Evolutionary conservation across 208 protist species (phyloP), one percentile per base, ranked within the genome.

Genomic region (Acanthamoeba sp.): DNA sequence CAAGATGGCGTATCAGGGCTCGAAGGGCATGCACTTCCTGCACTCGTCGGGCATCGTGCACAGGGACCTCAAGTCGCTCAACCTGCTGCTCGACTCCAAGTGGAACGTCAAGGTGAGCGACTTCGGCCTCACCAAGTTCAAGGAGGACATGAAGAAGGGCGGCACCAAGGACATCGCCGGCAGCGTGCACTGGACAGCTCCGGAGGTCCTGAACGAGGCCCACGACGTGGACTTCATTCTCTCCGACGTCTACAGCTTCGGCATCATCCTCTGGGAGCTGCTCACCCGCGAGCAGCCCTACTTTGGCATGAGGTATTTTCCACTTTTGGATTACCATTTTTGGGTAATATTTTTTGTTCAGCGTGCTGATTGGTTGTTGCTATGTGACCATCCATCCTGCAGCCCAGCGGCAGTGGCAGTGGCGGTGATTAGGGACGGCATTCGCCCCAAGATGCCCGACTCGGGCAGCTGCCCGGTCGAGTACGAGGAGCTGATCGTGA

Each of bases 11-110:
- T 91, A 64, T 18, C 85, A 91, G 5, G 85, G 24, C 5, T 38
- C 85, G 1, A 91, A 91, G 45, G 85, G 85, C 36, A 91, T 91
- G 85, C 85, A 91, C 85, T 91, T 91, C 85, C 85, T 91, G 12
- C 85, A 91, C 45, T 91, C 85, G n/a, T 91, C 85, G n/a, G 85
- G 85, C 57, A 91, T 91, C 29, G 85, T 91, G 38, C 85, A 91
- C 34, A n/a, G 89, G 24, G 89, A 93, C 45, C 48, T 93, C 45
- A 93, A 93, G 64, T 82, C 64, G 32, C 85, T 91, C 36, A 91
- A 91, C 24, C 38, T 91, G 20, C 85, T 91, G 24, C 64, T 91
- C 36, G 85, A 91, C 85, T 36, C 32, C 85, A 91, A 91, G 57
- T 91, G 85, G 85, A 91, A 91, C 40, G 55, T 91, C 85, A 91